phyloP scores from a whole-genome alignment of 2,329 filamentous ascomycete genomes.

The Diplodia corticola region DNA sequence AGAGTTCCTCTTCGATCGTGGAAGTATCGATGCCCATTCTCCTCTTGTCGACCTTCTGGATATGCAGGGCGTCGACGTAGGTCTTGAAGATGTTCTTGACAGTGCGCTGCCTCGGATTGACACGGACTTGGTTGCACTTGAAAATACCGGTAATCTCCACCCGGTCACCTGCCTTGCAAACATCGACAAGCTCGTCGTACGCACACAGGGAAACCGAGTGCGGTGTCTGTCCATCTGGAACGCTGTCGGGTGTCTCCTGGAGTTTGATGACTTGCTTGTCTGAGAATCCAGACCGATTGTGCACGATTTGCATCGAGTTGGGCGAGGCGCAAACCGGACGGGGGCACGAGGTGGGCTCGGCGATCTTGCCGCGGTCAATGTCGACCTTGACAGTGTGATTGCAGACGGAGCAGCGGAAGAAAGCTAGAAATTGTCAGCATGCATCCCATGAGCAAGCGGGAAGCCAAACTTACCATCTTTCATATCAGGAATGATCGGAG shows the following conservation, averaged over 20 bases:
- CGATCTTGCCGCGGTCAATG: conserved; percentile 93
- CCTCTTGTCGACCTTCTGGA: conserved; percentile 95
- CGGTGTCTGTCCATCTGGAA: conserved; percentile 93
- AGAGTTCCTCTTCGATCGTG: conserved; percentile 81
- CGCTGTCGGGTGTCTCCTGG: conserved; percentile 92
- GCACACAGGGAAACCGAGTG: conserved; percentile 95
- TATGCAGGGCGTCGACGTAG: conserved; percentile 91
- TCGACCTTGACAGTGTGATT: conserved; percentile 88
- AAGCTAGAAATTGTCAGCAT: conserved; percentile 53
- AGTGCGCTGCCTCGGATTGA: conserved; percentile 88
- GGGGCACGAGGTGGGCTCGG: conserved; percentile 88
- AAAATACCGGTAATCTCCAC: conserved; percentile 97
- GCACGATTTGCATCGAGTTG: conserved; percentile 98
- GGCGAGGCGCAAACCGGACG: conserved; percentile 76
- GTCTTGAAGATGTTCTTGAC: conserved; percentile 98
- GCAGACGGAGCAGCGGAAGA: conserved; percentile 93
- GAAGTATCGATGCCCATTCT: conserved; percentile 88
- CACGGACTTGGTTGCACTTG: conserved; percentile 86
- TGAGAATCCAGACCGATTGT: conserved; percentile 91
- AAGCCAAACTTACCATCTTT: conserved; percentile 62
- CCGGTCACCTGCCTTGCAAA: conserved; percentile 96
- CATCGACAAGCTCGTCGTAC: conserved; percentile 95
- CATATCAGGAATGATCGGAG: conserved; percentile 97
- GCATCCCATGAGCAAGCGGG: conserved; percentile 25
- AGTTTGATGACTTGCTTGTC: conserved; percentile 99